phyloP scores from a whole-genome alignment of 1,139 yeast genomes.

The Geotrichum australiense region DNA sequence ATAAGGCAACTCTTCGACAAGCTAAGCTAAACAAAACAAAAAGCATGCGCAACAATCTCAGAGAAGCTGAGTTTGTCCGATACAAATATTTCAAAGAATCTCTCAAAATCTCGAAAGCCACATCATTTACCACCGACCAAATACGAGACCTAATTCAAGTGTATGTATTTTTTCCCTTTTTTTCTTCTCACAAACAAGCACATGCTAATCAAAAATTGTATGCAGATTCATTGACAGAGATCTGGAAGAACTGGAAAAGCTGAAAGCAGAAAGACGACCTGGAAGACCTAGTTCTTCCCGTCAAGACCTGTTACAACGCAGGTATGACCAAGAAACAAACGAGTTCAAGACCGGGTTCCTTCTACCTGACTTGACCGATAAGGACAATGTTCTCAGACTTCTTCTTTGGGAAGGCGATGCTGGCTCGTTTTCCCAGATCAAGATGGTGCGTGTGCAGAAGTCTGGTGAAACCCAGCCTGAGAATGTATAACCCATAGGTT shows the following conservation, averaged over 20 bases:
- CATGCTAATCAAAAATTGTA: background rate
- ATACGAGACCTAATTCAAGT: constrained; percentile 54
- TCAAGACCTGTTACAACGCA: constrained; percentile 60
- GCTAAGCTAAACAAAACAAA: constrained; percentile 57
- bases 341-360: constrained; percentile 63
- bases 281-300: constrained; percentile 78
- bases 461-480: no score
- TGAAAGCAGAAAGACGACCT: constrained; percentile 59
- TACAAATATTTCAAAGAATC: constrained; percentile 61
- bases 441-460: constrained; percentile 27
- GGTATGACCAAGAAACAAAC: constrained; percentile 51
- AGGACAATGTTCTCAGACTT: constrained; percentile 50
- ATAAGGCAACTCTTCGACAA: constrained; percentile 80
- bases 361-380: constrained; percentile 64
- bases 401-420: constrained; percentile 73
- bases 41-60: constrained; percentile 53
- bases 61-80: constrained; percentile 40
- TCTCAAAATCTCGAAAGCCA: constrained; percentile 40
- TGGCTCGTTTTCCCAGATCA: constrained; percentile 69
- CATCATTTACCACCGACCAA: constrained; percentile 48
- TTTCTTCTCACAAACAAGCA: no score
- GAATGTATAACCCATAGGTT: background rate
- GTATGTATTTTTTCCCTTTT: constrained; percentile 16
- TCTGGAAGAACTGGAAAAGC: constrained; percentile 59
- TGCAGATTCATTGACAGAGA: constrained; percentile 51